Percentiles rank a stretch among this genome's conserved stretches.
These are phyloP conservation scores for Solioccasus polychromus DNA, from an alignment of 768 basidiomycete species.

Conservation along the genomic window DNA sequence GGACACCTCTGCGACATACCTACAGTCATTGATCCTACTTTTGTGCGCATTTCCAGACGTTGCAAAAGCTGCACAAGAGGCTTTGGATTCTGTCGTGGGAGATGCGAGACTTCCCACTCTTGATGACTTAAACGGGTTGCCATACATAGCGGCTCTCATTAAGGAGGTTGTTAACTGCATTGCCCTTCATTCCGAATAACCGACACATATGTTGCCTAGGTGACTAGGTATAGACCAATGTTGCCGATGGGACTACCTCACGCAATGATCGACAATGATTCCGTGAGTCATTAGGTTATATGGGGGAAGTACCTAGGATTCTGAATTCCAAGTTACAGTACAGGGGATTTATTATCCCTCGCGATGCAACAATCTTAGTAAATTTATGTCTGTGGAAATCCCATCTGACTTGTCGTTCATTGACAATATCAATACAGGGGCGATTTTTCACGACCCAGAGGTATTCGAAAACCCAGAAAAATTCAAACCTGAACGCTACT, in stretches of 20 bases:
- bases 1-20: conserved; percentile 5
- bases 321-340: background rate
- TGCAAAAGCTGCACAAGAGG: background rate
- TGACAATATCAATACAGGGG: background rate
- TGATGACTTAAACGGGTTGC: conserved; percentile 3
- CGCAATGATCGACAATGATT: conserved; percentile 1
- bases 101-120: conserved; percentile 2
- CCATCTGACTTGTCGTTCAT: no score
- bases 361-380: background rate
- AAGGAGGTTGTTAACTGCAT: conserved; percentile 1
- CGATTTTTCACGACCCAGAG: conserved; percentile 1
- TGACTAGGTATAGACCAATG: conserved; percentile 3
- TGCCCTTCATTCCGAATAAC: background rate
- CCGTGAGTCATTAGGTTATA: conserved; percentile 4
- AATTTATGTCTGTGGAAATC: background rate
- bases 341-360: background rate
- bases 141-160: conserved; percentile 2
- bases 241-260: conserved; percentile 5
- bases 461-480: conserved; percentile 2
- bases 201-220: background rate
- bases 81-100: conserved; percentile 4
- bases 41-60: conserved; percentile 5
- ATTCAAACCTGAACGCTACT: conserved; percentile 5
- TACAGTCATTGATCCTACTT: conserved; percentile 3
- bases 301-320: background rate